Percentiles rank a stretch among this genome's conserved stretches.
Evolutionary conservation across 805 yeast genomes (phyloP).

Genomic region (Ogataea parapolymorpha): DNA sequence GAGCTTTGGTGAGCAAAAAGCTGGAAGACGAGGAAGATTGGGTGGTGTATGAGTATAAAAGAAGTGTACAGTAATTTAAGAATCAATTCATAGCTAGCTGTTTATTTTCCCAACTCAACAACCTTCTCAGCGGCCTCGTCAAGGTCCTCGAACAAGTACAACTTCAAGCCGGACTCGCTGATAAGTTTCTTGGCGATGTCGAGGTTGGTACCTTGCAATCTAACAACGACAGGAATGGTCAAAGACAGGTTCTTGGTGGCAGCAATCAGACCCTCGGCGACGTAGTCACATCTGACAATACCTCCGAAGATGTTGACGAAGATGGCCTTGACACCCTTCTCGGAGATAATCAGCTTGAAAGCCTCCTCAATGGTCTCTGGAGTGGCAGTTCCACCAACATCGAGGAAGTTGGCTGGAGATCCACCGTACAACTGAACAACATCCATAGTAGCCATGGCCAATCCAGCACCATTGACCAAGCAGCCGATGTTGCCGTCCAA

Average conservation of each 20-base stretch:
- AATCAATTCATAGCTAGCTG: conserved; percentile 10
- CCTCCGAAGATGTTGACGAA: conserved; percentile 99
- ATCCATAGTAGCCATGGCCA: conserved; percentile 99
- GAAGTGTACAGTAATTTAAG: conserved; percentile 29
- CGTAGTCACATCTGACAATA: conserved; percentile 98
- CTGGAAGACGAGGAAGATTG: conserved; percentile 59
- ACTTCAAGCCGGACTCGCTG: conserved; percentile 84
- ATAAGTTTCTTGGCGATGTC: conserved; percentile 85
- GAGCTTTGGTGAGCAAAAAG: conserved; percentile 66
- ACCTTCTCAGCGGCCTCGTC: conserved; percentile 97
- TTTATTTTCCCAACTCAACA: conserved; percentile 54
- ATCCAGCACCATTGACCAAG: conserved; percentile 98
- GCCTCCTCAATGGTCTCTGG: conserved; percentile 98
- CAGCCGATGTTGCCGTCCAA: conserved; percentile 98
- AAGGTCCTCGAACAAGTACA: conserved; percentile 85
- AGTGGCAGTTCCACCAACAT: conserved; percentile 99
- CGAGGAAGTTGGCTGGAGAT: conserved; percentile 97
- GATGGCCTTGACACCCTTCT: conserved; percentile 86
- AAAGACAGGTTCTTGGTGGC: conserved; percentile 91
- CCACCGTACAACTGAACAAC: conserved; percentile 98
- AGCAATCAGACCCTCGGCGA: conserved; percentile 94
- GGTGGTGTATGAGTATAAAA: conserved; percentile 41
- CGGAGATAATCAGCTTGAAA: conserved; percentile 87
- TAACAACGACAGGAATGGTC: conserved; percentile 91
- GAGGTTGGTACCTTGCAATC: conserved; percentile 98